Conservation (phyloP, 345 rosid species). For the Draba incana region DNA sequence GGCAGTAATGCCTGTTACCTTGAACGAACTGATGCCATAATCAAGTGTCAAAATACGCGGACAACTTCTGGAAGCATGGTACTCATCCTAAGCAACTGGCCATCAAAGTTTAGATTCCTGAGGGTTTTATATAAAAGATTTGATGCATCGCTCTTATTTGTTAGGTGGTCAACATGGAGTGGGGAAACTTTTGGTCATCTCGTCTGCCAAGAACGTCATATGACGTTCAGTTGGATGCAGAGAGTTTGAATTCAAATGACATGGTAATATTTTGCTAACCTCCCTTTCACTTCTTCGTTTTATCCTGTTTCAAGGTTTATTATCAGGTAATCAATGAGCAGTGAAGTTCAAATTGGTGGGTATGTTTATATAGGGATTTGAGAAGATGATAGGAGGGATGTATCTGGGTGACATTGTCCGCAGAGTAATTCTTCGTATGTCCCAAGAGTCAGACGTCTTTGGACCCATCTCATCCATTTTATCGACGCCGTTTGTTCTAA, state of each 20-base stretch:
- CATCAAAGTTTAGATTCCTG: conserved; percentile 1
- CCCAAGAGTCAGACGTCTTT: conserved; percentile 67
- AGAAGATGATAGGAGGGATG: conserved; percentile 98
- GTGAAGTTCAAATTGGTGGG: not conserved
- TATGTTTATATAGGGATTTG: conserved; percentile 73
- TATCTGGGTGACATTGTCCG: conserved; percentile 93
- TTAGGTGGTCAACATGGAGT: conserved; percentile 95
- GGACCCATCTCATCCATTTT: conserved; percentile 67
- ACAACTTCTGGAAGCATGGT: conserved; percentile 94
- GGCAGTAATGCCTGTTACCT: conserved; percentile 96
- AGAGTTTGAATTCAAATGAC: conserved; percentile 86
- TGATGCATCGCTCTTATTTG: conserved; percentile 1
- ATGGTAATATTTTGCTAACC: conserved; percentile 50
- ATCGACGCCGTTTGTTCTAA: conserved; percentile 60
- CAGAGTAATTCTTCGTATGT: conserved; percentile 82
- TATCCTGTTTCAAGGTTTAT: conserved; percentile 14
- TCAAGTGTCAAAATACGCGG: conserved; percentile 83
- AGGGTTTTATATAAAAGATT: not conserved
- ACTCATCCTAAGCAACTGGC: conserved; percentile 27
- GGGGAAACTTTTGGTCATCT: conserved; percentile 98
- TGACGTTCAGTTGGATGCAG: conserved; percentile 80
- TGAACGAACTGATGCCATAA: conserved; percentile 88
- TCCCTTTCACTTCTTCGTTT: not conserved
- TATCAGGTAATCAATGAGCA: conserved; percentile 18
- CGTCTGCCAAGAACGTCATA: conserved; percentile 91